Base-by-base conservation (phyloP, 2,329 filamentous ascomycete species). In the Exophiala aquamarina region DNA sequence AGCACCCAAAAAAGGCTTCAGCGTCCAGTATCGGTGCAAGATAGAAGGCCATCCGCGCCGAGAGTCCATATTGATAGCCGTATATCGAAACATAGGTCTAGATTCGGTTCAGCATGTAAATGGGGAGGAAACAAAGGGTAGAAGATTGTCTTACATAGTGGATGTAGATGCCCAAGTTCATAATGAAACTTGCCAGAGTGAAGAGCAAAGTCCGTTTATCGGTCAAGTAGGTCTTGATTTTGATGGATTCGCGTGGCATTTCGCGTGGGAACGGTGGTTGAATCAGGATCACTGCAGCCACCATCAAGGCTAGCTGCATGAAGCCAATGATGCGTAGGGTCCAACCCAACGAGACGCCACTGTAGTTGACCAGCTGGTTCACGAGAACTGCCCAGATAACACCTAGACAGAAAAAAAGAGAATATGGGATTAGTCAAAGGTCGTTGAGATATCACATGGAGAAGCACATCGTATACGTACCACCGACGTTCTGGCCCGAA, bases 291-390 rank as follows among this genome's bases (percentile, higher is more conserved):
- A 56, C 59, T 3, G 73, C 64, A 42, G 78, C 68, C 6, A 63
- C 21, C 20, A 76, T 52, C 7, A 75, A 45, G 0, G 67, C 68
- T 2, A 77, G 51, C 47, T 76, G 71, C 44, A 78, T 57, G 46
- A 82, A 80, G 2, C 70, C 79, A 13, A 76, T 65, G 33, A 78
- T 65, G 3, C 78, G 67, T 0, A 80, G 69, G 0, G 74, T 66
- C 78, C 78, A 82, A 14, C 67, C 72, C 44, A 80, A 73, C 2
- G 70, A 67, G 5, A 82, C 55, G 0, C 49, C 46, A 0, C 66
- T 60, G 18, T 61, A 59, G 44, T 74, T 73, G 15, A 81, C 62
- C 60, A 82, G 65, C 48, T 72, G 71, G 36, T 70, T 74, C 33
- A 75, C 61, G 45, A 55, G 51, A 29, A 74, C 64, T 10, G 78